Evolutionary conservation across 345 rosid species (phyloP).

Genomic region (Euphorbia tirucalli): DNA sequence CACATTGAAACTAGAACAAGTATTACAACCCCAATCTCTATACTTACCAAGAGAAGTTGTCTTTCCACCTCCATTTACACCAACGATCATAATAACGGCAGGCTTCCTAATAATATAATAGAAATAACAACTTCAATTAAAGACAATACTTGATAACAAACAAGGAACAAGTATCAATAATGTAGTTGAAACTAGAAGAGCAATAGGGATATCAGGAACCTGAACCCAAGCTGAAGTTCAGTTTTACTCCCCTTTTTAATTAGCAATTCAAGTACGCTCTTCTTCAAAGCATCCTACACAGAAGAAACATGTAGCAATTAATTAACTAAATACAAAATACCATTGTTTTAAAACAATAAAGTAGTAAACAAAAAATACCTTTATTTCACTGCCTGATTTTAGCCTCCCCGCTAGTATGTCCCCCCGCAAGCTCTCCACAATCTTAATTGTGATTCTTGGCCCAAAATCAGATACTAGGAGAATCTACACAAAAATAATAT

Average conservation of each 20-base stretch:
- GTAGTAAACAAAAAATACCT: conserved; percentile 38
- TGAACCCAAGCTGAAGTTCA: conserved; percentile 84
- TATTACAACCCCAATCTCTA: neutral
- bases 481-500: conserved; percentile 40
- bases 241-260: conserved; percentile 64
- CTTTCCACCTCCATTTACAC: conserved; percentile 96
- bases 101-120: conserved; percentile 62
- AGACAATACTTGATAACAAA: neutral
- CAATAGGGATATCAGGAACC: conserved; percentile 36
- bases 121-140: conserved; percentile 10
- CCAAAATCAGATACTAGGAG: conserved; percentile 91
- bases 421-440: conserved; percentile 79
- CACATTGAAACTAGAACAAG: neutral
- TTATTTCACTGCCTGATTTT: conserved; percentile 86
- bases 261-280: conserved; percentile 64
- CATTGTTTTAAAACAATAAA: neutral
- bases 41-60: conserved; percentile 92
- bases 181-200: neutral
- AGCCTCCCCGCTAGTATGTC: conserved; percentile 82
- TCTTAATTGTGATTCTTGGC: conserved; percentile 79
- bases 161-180: neutral
- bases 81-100: conserved; percentile 81
- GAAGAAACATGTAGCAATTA: neutral
- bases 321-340: neutral
- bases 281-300: conserved; percentile 76